phyloP scores from a whole-genome alignment of 1,284 basidiomycete species.

The Fomitopsis schrenkii region DNA sequence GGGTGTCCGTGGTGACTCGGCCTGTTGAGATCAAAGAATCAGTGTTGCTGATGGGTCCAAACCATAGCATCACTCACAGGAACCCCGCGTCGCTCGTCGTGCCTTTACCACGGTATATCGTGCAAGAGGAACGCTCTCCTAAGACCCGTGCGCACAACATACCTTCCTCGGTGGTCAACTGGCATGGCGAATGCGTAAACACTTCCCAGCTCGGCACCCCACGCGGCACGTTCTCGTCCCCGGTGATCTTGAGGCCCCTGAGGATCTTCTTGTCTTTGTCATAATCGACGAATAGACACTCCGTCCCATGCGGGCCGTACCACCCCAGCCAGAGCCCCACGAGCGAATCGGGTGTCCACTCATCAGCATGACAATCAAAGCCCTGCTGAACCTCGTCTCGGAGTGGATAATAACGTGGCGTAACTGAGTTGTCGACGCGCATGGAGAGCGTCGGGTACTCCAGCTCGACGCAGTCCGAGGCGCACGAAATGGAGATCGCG shows the following conservation, averaged over 20 bases:
- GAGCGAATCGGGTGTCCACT: conserved; percentile 17
- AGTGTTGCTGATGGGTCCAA: background rate
- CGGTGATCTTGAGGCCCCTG: conserved; percentile 4
- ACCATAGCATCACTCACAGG: background rate
- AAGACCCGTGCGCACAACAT: background rate
- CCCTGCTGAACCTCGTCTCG: conserved; percentile 4
- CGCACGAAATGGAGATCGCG: conserved; percentile 13
- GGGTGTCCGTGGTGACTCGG: background rate
- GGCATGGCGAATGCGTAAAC: background rate
- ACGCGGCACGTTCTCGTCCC: conserved; percentile 10
- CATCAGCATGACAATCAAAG: conserved; percentile 5
- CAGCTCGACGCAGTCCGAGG: conserved; percentile 8
- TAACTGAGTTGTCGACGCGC: conserved; percentile 10
- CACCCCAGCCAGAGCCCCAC: conserved; percentile 26
- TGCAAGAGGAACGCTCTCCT: background rate
- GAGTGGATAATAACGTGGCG: conserved; percentile 24
- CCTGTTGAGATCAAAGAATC: background rate
- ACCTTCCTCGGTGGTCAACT: background rate
- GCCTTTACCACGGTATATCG: conserved; percentile 1
- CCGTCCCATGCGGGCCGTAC: conserved; percentile 23
- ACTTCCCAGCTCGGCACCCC: conserved; percentile 8
- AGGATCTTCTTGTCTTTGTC: background rate
- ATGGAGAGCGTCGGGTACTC: conserved; percentile 15
- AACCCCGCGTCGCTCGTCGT: background rate
- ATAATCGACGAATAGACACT: conserved; percentile 20